Evolutionary conservation across 2,329 filamentous ascomycete genomes (phyloP).

Genomic region (Tolypocladium guangdongense): DNA sequence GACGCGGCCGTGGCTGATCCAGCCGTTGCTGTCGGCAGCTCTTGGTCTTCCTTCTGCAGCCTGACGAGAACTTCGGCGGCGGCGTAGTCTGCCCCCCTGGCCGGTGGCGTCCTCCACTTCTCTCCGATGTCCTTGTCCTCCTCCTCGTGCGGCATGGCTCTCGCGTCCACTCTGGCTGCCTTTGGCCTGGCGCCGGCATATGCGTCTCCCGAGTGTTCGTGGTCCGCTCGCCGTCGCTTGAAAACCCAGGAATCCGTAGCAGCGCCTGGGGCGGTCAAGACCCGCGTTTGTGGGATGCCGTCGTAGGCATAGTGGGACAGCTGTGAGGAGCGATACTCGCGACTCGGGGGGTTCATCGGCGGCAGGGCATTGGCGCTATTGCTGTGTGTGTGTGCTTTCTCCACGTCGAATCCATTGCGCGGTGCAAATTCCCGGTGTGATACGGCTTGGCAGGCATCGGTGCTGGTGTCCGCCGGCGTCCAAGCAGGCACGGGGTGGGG

Average conservation of each 20-base stretch:
- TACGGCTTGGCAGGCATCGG: background rate
- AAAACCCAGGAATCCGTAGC: background rate
- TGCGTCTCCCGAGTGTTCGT: background rate
- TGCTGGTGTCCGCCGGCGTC: background rate
- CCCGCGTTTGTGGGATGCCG: background rate
- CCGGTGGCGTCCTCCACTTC: background rate
- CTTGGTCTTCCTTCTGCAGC: background rate
- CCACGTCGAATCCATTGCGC: background rate
- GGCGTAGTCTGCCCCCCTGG: background rate
- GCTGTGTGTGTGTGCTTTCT: too few relatives aligned
- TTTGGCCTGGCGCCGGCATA: background rate
- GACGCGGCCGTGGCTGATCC: background rate
- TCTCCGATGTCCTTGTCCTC: background rate
- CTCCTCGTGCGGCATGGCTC: background rate
- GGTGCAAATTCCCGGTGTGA: background rate
- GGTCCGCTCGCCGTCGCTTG: background rate
- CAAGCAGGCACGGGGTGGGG: background rate
- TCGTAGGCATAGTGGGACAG: background rate
- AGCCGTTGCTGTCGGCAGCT: too few relatives aligned
- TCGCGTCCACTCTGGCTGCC: background rate
- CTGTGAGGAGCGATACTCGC: background rate
- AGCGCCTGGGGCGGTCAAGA: background rate
- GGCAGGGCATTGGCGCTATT: background rate
- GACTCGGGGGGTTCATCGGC: background rate
- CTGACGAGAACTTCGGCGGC: slow-evolving; percentile 1